Evolutionary conservation across 257 asterid genomes (phyloP), one percentile per base, ranked within the genome.

Genomic region (Anisodus tanguticus): DNA sequence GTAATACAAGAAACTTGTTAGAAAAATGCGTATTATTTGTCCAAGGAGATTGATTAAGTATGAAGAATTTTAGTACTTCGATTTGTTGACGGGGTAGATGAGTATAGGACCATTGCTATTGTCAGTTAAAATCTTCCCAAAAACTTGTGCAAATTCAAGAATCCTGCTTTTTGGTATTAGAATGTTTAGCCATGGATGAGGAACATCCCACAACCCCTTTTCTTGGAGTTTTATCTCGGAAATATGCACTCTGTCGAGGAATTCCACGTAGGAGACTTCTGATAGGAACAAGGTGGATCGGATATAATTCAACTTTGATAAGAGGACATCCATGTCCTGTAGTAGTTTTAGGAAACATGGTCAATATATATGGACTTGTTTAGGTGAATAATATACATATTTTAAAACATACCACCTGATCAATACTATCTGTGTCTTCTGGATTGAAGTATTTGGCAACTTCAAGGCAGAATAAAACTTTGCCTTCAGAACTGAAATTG

Each of bases 141-240:
- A 95, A 57, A 92, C 97, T 83, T 81, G 80, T 8, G 94, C 90
- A 74, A 95, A 95, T 35, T 88, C 92, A 85, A 82, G 89, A 86
- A 93, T 92, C 79, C 80, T 90, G 88, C 93, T 93, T 87, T 90
- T 92, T 41, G 98, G 98, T 80, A 95, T 63, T 8, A 93, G 90
- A 66, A 95, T 93, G 86, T 94, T 95, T 51, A 95, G 87, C 98
- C 99, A 95, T 4, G 99, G 99, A 84, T 95, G 98, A 69, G 97
- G 94, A 69, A 95, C 88, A 22, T 95, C 99, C 99, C 98, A 94
- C 83, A 95, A 47, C 37, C 99, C 98, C 41, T 90, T 89, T 70
- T 87, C 88, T 60, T 86, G 86, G 71, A 93, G 97, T 86, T 90
- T 92, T 69, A 88, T 80, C 86, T 93, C 98, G 2, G 95, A 88